Base-by-base conservation (phyloP, 306 rosid genomes). In the Cucurbita pepo region DNA sequence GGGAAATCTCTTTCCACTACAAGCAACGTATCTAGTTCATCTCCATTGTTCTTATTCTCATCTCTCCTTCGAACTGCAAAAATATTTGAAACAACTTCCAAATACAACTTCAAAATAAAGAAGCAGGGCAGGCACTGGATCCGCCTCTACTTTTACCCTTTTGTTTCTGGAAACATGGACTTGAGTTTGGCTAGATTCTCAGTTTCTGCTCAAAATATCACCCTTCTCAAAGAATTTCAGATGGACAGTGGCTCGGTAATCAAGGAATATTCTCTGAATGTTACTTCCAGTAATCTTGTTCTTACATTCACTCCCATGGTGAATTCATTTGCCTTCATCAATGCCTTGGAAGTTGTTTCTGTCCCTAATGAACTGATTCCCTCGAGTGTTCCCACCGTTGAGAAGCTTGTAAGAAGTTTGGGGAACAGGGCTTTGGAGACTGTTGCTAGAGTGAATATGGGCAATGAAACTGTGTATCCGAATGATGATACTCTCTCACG, bases 91-190 rank as follows among this genome's bases (percentile, higher is more conserved):
- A 43, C 72, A 77, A 44, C 75, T 65, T 79, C 90, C 19, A 66
- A 59, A 18, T 89, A 89, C 87, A 85, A 80, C 11, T 89, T 89
- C 55, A 82, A 75, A 14, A 81, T 87, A 47, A 78, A 38, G 64
- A 84, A 48, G 57, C 85, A 37, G 5, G 96, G 92, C 15, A 75
- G 86, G 47, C 82, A 85, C 70, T 85, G 90, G 92, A 76, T 89
- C 77, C 92, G 96, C 77, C 80, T 89, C 63, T 47, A 89, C 62
- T 87, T 89, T 80, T 78, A 72, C 69, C 86, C 96, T 71, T 85
- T 89, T 62, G 67, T 52, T 53, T 47, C 18, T 51, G 59, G 73
- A 37, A 58, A 15, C 37, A 64, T 76, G 82, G 81, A 79, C 71
- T 56, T 87, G 85, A 87, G 87, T 76, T 38, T 72, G 34, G 87